These are phyloP conservation scores for Pseudonitzschia pungens DNA, from an alignment of 108 stramenopile species.

Conservation along the genomic window DNA sequence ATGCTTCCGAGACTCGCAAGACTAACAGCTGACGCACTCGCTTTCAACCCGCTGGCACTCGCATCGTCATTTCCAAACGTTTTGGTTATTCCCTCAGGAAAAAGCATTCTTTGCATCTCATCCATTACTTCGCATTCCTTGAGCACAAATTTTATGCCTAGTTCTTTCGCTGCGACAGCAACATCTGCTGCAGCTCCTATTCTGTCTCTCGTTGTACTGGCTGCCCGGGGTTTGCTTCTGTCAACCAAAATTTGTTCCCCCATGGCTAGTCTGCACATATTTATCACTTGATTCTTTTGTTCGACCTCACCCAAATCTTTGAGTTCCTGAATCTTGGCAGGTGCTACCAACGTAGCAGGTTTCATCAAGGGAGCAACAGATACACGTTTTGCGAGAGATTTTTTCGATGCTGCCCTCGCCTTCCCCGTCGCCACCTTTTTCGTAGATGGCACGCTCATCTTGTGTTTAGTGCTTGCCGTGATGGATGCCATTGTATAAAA, in stretches of 20 bases:
- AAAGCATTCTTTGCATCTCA: slow-evolving; percentile 68
- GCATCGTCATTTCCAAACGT: slow-evolving; percentile 50
- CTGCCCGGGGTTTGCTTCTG: slow-evolving; percentile 67
- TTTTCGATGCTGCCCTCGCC: slow-evolving; percentile 17
- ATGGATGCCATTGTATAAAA: slow-evolving; percentile 40
- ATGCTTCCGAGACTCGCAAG: slow-evolving; percentile 55
- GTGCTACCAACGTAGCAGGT: slow-evolving; percentile 47
- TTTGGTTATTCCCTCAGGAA: slow-evolving; percentile 69
- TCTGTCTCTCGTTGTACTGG: slow-evolving; percentile 65
- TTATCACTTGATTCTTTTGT: slow-evolving; percentile 46
- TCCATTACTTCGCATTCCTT: slow-evolving; percentile 71
- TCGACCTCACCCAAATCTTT: slow-evolving; percentile 26
- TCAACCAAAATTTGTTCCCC: slow-evolving; percentile 61
- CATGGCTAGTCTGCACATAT: slow-evolving; percentile 58
- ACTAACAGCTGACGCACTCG: slow-evolving; percentile 70
- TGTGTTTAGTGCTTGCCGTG: slow-evolving; percentile 42
- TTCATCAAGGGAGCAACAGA: slow-evolving; percentile 58
- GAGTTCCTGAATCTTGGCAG: slow-evolving; percentile 41
- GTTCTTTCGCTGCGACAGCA: slow-evolving; percentile 55
- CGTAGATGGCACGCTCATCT: slow-evolving; percentile 37
- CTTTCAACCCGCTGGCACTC: slow-evolving; percentile 65
- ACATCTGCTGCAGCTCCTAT: slow-evolving; percentile 76
- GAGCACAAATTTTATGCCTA: slow-evolving; percentile 64
- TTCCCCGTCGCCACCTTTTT: slow-evolving; percentile 41
- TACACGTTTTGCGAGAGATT: slow-evolving; percentile 41